phyloP scores from a whole-genome alignment of 495 filamentous ascomycete species.

The Aeminium ludgeri region DNA sequence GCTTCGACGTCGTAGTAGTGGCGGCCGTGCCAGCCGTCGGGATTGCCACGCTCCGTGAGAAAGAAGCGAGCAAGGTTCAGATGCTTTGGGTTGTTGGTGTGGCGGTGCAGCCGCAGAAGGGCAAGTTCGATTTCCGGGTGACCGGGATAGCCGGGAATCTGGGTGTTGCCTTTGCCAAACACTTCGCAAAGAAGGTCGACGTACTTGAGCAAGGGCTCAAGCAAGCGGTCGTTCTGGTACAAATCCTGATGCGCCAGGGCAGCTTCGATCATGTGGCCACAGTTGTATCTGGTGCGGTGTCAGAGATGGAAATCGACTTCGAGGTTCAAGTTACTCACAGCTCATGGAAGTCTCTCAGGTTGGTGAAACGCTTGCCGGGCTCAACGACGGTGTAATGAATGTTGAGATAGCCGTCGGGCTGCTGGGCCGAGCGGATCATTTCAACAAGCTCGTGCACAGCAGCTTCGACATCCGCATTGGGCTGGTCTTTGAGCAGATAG shows the following conservation, averaged over 20 bases:
- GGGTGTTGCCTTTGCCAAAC: conserved; percentile 33
- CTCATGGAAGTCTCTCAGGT: conserved; percentile 44
- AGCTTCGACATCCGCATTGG: conserved; percentile 31
- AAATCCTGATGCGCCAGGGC: conserved; percentile 35
- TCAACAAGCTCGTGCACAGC: conserved; percentile 38
- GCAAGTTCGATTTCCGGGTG: conserved; percentile 45
- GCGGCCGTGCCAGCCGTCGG: conserved; percentile 28
- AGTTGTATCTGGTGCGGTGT: conserved; percentile 32
- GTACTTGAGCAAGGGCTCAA: conserved; percentile 37
- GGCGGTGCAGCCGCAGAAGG: conserved; percentile 35
- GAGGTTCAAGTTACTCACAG: conserved; percentile 27
- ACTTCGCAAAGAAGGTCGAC: conserved; percentile 33
- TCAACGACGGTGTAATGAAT: conserved; percentile 41
- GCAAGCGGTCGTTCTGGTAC: conserved; percentile 33
- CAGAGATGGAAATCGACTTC: background rate
- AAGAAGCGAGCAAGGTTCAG: conserved; percentile 38
- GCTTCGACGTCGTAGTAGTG: conserved; percentile 39
- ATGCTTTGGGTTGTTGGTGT: conserved; percentile 30
- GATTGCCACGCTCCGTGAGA: conserved; percentile 40
- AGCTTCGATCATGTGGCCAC: conserved; percentile 44
- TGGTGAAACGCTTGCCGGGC: conserved; percentile 35
- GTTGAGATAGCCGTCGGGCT: conserved; percentile 42
- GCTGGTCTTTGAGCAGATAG: conserved; percentile 33
- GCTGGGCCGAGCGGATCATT: conserved; percentile 39
- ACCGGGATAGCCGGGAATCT: conserved; percentile 41